A percentile compares a stretch with the other conserved stretches of the same genome.
Conservation (phyloP, 78 protist genomes). For the Planoprotostelium fungivorum region DNA sequence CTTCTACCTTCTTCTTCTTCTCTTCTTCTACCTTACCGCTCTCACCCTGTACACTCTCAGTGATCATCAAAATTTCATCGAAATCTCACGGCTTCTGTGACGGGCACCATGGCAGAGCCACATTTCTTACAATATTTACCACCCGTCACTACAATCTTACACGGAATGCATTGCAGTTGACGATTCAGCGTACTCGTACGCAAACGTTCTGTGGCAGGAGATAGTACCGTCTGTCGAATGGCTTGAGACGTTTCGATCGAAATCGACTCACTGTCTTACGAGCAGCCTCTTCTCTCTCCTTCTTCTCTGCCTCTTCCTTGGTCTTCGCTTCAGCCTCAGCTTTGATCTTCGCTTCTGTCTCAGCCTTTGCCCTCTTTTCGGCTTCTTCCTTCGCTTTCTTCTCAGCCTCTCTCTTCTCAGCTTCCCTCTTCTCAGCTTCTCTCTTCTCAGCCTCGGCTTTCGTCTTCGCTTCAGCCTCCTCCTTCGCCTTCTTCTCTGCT, state of each 20-base stretch:
- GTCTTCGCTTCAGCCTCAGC: no score
- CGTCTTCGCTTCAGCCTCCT: not conserved
- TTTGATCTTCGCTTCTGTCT: not conserved
- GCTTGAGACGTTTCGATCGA: no score
- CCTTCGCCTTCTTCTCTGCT: not conserved
- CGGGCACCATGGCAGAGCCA: not conserved
- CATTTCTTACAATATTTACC: not conserved
- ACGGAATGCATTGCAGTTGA: not conserved
- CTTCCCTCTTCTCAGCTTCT: not conserved
- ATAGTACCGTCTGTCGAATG: no score
- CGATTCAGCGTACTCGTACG: no score
- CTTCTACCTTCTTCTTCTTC: not conserved
- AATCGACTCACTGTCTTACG: no score
- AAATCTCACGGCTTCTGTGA: not conserved
- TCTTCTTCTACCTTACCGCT: no score
- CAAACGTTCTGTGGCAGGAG: no score
- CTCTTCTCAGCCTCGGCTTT: not conserved
- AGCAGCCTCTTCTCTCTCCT: no score
- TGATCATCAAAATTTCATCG: not conserved
- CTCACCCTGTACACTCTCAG: no score
- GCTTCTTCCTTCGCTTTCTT: not conserved
- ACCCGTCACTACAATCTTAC: not conserved
- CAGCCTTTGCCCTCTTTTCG: not conserved
- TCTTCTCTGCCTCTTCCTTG: no score
- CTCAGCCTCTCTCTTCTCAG: not conserved